Evolutionary conservation across 495 filamentous ascomycete genomes (phyloP), one percentile per base, ranked within the genome.

Genomic region (Penicillium silybi): DNA sequence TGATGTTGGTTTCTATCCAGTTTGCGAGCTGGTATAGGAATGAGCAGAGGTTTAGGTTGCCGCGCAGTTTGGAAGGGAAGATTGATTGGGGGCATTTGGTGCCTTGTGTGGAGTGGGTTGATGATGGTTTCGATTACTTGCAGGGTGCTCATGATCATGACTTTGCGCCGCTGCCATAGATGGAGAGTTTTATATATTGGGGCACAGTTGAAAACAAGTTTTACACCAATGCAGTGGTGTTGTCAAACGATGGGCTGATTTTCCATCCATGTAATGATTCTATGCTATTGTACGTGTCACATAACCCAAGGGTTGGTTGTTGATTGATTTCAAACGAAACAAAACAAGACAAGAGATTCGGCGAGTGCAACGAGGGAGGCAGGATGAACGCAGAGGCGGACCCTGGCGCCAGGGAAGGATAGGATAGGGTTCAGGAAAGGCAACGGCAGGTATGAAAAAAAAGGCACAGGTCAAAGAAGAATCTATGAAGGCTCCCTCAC

Each of bases 1-100:
- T 76, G 6, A 76, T 76, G 73, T 42, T 76, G 38, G 73, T 69
- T 41, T 59, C 56, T 29, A 57, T 63, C 16, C 48, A 59, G 34
- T 68, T 68, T 53, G 47, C 65, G n/a, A 50, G 44, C 18, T 68
- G 65, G 65, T 68, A 65, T 45, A 50, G 61, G 18, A 62, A 46
- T 49, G 46, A 56, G 26, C 52, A 55, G 44, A 57, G 42, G 19
- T 43, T 65, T 32, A 44, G 48, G 7, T 35, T 64, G 47, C 64
- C 64, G 7, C 34, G 46, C 20, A 52, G 48, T 42, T 26, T 64
- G 38, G 44, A 50, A 23, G 56, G 48, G 32, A 54, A 53, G 35
- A 42, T 67, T 37, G 41, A 62, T 22, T 61, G 57, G 46, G 54
- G 52, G 6, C 18, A 20, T 17, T 25, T 59, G 23, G 54, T 54